Conservation (phyloP, 1,284 basidiomycete species). For the Ganoderma multipileum region DNA sequence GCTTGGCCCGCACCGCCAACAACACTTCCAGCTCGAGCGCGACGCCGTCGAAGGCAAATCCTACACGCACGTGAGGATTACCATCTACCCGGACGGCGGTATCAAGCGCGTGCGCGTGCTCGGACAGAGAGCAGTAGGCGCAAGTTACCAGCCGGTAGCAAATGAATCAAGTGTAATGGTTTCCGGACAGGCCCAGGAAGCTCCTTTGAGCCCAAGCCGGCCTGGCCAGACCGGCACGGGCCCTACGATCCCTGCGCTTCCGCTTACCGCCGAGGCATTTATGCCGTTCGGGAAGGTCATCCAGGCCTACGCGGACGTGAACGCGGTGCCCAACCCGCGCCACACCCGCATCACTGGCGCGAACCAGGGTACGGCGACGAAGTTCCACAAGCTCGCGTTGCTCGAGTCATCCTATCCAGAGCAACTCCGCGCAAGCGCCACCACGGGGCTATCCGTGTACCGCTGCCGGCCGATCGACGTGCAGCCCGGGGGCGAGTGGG, state of each 20-base stretch:
- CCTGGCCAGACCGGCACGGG: conserved; percentile 18
- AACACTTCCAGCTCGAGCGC: conserved; percentile 81
- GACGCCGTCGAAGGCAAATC: conserved; percentile 55
- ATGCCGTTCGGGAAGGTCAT: conserved; percentile 86
- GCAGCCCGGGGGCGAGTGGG: conserved; percentile 53
- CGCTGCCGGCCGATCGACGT: conserved; percentile 69
- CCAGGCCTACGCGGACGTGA: conserved; percentile 78
- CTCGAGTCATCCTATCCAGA: conserved; percentile 70
- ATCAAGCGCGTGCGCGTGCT: conserved; percentile 90
- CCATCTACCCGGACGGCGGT: conserved; percentile 95
- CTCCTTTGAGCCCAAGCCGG: not conserved
- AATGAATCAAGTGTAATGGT: conserved; percentile 13
- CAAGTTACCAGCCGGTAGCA: conserved; percentile 14
- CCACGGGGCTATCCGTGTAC: conserved; percentile 76
- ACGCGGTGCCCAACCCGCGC: conserved; percentile 62
- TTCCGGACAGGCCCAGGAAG: conserved; percentile 6
- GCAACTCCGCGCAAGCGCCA: conserved; percentile 50
- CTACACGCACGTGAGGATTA: conserved; percentile 88
- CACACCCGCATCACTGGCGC: conserved; percentile 78
- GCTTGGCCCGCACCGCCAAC: conserved; percentile 90
- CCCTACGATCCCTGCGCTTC: conserved; percentile 67
- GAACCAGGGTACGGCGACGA: conserved; percentile 88
- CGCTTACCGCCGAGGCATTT: conserved; percentile 85
- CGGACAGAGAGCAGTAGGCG: conserved; percentile 56
- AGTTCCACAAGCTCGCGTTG: conserved; percentile 87